Evolutionary conservation across 2,329 filamentous ascomycete species (phyloP), one percentile per base, ranked within the genome.

Genomic region (Achaetomium macrosporum): DNA sequence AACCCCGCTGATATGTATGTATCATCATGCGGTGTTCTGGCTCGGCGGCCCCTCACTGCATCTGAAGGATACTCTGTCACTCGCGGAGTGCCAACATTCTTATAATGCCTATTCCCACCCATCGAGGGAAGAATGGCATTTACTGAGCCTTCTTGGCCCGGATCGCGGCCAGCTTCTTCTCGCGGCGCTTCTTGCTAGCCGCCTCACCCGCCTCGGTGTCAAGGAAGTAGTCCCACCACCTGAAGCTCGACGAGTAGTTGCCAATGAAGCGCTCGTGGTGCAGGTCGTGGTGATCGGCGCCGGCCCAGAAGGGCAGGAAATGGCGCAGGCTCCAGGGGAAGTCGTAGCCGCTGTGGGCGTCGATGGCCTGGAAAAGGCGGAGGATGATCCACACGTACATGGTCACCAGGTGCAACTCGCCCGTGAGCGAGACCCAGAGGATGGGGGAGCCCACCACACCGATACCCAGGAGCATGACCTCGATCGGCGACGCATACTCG

Each of bases 261-360:
- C 93, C 93, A 59, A 99, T 90, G 75, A 99, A 99, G 69, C 90
- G 90, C 77, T 99, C 93, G 75, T 99, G 93, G 75, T 99, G 93
- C 42, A 90, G 77, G 67, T 99, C 93, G 75, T 99, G 93, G 75
- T 97, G 92, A 64, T 95, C 85, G 51, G 93, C 93, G 57, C 93
- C 93, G 51, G 92, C 92, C 93, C 93, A 99, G 82, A 99, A 91
- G 35, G 93, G 93, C 47, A 99, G 76, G 78, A 97, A 88, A 72
- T 96, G 89, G 72, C 91, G 90, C 73, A 99, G 75, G 66, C 87
- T 92, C 90, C 91, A 99, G 57, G 93, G 93, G 74, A 99, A 97
- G 69, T 99, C 93, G 72, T 97, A 99, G 59, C 93, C 93, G 65
- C 87, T 93, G 77, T 99, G 93, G 30, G 93, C 88, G 69, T 99